Evolutionary conservation across 1,139 yeast species (phyloP).

Genomic region (Yamadazyma triangularis): DNA sequence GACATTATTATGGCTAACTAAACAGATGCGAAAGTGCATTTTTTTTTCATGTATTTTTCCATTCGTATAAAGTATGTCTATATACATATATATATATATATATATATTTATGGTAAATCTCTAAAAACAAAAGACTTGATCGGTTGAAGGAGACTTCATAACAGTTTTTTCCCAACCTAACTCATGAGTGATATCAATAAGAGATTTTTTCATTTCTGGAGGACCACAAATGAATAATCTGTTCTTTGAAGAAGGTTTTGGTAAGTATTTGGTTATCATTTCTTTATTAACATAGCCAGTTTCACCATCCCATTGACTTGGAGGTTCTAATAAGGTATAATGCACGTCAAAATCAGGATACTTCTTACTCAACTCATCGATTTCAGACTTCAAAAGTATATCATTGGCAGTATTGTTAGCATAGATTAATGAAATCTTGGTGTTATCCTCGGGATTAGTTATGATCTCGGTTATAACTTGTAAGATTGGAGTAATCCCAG

Average conservation of each 20-base stretch:
- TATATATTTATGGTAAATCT: too few relatives aligned
- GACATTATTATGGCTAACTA: conserved; percentile 3
- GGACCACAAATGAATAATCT: conserved; percentile 76
- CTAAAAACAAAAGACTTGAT: conserved; percentile 73
- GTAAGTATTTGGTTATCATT: conserved; percentile 48
- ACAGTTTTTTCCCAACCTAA: conserved; percentile 55
- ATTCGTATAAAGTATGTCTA: too few relatives aligned
- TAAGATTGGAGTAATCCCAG: conserved; percentile 76
- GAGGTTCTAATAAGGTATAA: conserved; percentile 33
- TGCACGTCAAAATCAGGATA: conserved; percentile 57
- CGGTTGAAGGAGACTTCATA: conserved; percentile 49
- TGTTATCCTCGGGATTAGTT: conserved; percentile 61
- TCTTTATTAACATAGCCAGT: conserved; percentile 58
- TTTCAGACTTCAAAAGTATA: conserved; percentile 62
- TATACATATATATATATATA: too few relatives aligned
- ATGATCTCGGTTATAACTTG: conserved; percentile 62
- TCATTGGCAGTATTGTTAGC: conserved; percentile 74
- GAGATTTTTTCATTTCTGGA: conserved; percentile 55
- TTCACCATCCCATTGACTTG: conserved; percentile 50
- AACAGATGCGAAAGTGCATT: too few relatives aligned
- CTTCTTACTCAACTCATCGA: conserved; percentile 60
- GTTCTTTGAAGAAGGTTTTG: conserved; percentile 42
- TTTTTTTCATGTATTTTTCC: too few relatives aligned
- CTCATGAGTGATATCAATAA: conserved; percentile 47
- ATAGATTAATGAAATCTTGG: conserved; percentile 56